Conservation (phyloP, 176 grass and related monocot genomes). For the Triticum aestivum region IWGSC_CS_RefSeq_v2.1 NC_057796.1:308145373-308145872, state of each 20-base stretch:
- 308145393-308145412: slow-evolving; percentile 21
- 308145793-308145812: slow-evolving; percentile 21
- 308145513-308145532: not conserved
- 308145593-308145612: not conserved
- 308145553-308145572: slow-evolving; percentile 2
- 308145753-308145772: not conserved
- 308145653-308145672: not conserved
- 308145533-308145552: not conserved
- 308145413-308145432: not conserved
- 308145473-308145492: not conserved
- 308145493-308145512: not conserved
- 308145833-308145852: slow-evolving; percentile 25
- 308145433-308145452: slow-evolving; percentile 29
- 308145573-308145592: not conserved
- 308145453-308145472: slow-evolving; percentile 13
- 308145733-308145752: not conserved
- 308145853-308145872: slow-evolving; percentile 20
- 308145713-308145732: not conserved
- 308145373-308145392: not conserved
- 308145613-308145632: not conserved
- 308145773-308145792: slow-evolving; percentile 34
- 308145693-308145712: not conserved
- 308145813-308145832: slow-evolving; percentile 23
- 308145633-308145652: not conserved
- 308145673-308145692: not conserved